Conservation (phyloP, 106 monocot species). For the Dactylorhiza incarnata region DNA sequence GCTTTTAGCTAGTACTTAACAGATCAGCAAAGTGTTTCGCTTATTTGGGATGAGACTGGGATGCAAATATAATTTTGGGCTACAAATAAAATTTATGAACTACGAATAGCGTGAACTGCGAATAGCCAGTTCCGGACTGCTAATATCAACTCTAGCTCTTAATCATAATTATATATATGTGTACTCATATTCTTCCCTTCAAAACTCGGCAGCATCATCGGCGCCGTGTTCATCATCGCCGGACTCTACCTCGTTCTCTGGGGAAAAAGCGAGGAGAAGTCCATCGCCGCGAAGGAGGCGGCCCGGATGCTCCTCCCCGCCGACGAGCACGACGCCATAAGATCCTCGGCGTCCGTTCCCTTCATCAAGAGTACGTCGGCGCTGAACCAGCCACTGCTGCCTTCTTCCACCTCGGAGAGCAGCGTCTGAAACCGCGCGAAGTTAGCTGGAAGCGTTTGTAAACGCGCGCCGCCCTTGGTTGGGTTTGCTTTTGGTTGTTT, state of each 20-base stretch:
- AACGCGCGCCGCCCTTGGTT: neutral
- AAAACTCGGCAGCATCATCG: constrained; percentile 52
- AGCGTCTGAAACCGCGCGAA: constrained; percentile 16
- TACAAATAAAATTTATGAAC: no score
- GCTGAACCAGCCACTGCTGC: constrained; percentile 64
- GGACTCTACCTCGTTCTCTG: constrained; percentile 88
- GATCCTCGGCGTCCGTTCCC: constrained; percentile 10
- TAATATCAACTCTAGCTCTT: no score
- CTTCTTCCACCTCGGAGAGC: constrained; percentile 36
- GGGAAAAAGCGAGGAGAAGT: constrained; percentile 82
- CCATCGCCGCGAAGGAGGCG: constrained; percentile 52
- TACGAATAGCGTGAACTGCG: no score
- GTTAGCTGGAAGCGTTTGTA: no score
- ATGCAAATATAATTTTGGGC: no score
- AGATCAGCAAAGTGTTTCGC: no score
- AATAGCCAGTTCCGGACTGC: no score
- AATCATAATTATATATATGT: neutral
- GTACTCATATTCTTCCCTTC: neutral
- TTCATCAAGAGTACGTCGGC: constrained; percentile 44
- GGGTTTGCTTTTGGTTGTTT: neutral
- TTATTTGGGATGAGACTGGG: no score
- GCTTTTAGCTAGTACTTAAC: no score
- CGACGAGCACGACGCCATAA: constrained; percentile 12
- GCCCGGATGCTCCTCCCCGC: neutral
- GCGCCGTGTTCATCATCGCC: constrained; percentile 69